A percentile compares a stretch with the other conserved stretches of the same genome.
Evolutionary conservation across 495 filamentous ascomycete species (phyloP).

Genomic region (Penicillium egyptiacum): DNA sequence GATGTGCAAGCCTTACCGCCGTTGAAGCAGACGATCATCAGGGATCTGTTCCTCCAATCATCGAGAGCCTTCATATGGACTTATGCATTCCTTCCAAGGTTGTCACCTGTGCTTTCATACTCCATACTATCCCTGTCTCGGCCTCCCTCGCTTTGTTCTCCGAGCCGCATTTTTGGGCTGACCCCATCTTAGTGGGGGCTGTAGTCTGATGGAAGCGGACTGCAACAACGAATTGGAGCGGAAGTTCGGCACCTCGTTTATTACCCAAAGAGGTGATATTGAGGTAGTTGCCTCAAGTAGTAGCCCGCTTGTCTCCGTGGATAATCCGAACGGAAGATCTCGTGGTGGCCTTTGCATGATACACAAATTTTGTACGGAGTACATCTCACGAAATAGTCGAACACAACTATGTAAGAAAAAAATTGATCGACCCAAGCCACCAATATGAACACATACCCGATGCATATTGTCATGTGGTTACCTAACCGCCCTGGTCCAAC

Average conservation of each 20-base stretch:
- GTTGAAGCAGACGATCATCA: background rate
- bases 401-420: background rate
- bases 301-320: background rate
- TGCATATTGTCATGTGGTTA: slow-evolving; percentile 10
- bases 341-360: background rate
- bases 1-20: background rate
- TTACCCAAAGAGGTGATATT: slow-evolving; percentile 2
- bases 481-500: background rate
- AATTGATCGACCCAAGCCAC: background rate
- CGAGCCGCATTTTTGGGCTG: slow-evolving; percentile 28
- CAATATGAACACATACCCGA: background rate
- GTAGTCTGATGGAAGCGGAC: slow-evolving; percentile 2
- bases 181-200: slow-evolving; percentile 1
- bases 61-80: background rate
- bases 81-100: slow-evolving; percentile 3
- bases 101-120: slow-evolving; percentile 12
- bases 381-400: background rate
- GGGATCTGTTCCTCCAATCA: slow-evolving; percentile 4
- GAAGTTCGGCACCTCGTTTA: background rate
- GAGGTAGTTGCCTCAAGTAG: background rate
- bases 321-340: background rate
- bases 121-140: slow-evolving; percentile 23
- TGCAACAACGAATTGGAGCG: background rate
- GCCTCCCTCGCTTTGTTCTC: slow-evolving; percentile 17
- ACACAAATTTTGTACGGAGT: background rate